phyloP scores from a whole-genome alignment of 2,329 filamentous ascomycete species.

The Cladosporium phlei region DNA sequence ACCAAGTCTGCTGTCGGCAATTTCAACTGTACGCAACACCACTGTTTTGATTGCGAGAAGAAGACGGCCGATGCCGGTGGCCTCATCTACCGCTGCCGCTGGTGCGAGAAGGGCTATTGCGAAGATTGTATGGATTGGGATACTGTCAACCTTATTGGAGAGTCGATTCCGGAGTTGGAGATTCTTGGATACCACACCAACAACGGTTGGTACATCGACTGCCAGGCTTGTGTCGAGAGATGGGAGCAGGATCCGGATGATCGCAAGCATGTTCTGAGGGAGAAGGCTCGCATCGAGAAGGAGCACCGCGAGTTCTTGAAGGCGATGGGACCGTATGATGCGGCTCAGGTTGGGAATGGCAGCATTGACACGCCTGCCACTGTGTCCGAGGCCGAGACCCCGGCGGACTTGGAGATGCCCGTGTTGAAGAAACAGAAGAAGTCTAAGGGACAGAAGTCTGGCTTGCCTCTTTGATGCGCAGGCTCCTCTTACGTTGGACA shows the following conservation, averaged over 20 bases:
- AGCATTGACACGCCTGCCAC: slow-evolving; percentile 17
- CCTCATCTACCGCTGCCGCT: slow-evolving; percentile 50
- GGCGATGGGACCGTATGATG: neutral
- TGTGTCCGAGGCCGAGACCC: slow-evolving; percentile 21
- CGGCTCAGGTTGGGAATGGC: neutral
- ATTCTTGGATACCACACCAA: slow-evolving; percentile 42
- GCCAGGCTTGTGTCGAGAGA: slow-evolving; percentile 40
- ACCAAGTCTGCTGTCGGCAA: slow-evolving; percentile 37
- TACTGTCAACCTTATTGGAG: slow-evolving; percentile 46
- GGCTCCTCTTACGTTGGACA: too few relatives aligned
- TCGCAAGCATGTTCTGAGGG: slow-evolving; percentile 11
- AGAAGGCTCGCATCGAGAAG: slow-evolving; percentile 16
- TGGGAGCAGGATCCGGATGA: slow-evolving; percentile 28
- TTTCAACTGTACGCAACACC: slow-evolving; percentile 55
- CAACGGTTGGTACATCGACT: slow-evolving; percentile 52
- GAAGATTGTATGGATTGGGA: slow-evolving; percentile 57
- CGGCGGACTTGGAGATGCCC: slow-evolving; percentile 13
- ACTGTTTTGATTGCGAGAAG: slow-evolving; percentile 50
- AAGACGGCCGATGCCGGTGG: slow-evolving; percentile 48
- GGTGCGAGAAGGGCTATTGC: slow-evolving; percentile 53
- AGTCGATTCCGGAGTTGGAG: slow-evolving; percentile 50
- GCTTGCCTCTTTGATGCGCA: too few relatives aligned
- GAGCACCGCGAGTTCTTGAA: slow-evolving; percentile 12
- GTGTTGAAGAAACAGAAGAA: slow-evolving; percentile 13
- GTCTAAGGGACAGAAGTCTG: too few relatives aligned